Evolutionary conservation across 1,139 yeast species (phyloP), one percentile per base, ranked within the genome.

Genomic region (Pichia sp.): DNA sequence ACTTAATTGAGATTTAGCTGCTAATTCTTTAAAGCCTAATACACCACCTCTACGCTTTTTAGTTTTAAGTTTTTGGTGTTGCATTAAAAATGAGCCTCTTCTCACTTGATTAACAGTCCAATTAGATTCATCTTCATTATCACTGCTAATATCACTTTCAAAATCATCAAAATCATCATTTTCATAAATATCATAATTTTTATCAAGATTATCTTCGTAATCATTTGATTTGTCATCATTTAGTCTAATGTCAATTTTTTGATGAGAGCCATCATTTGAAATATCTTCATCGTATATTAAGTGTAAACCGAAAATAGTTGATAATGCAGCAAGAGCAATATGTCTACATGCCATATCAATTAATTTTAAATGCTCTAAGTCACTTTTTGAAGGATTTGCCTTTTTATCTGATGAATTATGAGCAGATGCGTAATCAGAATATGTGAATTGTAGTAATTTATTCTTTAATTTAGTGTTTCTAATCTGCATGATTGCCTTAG

Each of bases 261-360:
- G 4, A n/a, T 19, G 11, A 6, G 4, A 6, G n/a, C 8, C 10
- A 4, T 23, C 25, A 14, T 18, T 23, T 6, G 14, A 20, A 13
- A 28, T 33, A 13, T 28, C 7, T 5, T 22, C 31, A 22, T 31
- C 22, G 21, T 33, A 21, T 10, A 32, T 13, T 10, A 43, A 31
- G 9, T 31, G 19, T 19, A 47, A 75, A 31, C 73, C 67, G 13
- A 80, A 84, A 16, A 56, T 38, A 0, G 59, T 55, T 2, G 61
- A 54, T 13, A 53, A 37, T 4, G 93, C 94, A 21, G 93, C 93
- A 35, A 79, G 68, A 0, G 93, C 91, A 57, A 84, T 80, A 59
- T 83, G 91, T 49, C 91, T 76, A 58, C 94, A 84, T 1, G 94
- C 93, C 53, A 82, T 74, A 56, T 80, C 85, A 21, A 83, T 87